Evolutionary conservation across 2,329 filamentous ascomycete species (phyloP).

Genomic region (Fusarium acutatum): DNA sequence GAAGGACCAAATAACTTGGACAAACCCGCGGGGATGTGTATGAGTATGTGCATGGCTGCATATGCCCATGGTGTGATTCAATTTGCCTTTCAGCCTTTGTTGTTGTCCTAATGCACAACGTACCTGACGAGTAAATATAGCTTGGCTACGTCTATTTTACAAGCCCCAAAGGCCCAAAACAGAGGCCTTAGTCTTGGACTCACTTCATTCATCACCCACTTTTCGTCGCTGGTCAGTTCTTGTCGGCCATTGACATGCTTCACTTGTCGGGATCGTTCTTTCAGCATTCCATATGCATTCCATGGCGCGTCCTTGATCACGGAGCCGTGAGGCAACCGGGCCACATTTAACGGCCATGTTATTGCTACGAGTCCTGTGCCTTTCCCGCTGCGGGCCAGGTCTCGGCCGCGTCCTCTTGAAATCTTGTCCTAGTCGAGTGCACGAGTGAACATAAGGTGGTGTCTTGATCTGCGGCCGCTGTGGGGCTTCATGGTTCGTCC

Average conservation of each 20-base stretch:
- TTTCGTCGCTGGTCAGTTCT: not conserved
- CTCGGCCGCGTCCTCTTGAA: conserved; percentile 33
- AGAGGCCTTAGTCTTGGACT: not conserved
- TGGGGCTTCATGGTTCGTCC: conserved; percentile 52
- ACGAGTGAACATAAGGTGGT: conserved; percentile 41
- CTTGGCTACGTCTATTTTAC: not conserved
- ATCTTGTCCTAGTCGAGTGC: conserved; percentile 32
- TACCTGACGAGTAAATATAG: conserved; percentile 21
- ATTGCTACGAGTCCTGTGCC: conserved; percentile 39
- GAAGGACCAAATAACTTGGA: conserved; percentile 22
- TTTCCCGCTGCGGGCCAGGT: conserved; percentile 45
- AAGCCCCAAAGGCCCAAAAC: not conserved
- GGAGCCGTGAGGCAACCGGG: conserved; percentile 24
- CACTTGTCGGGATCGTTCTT: conserved; percentile 5
- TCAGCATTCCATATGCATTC: conserved; percentile 30
- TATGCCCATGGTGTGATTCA: conserved; percentile 17
- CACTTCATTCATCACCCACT: not conserved
- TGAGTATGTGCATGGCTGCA: conserved; percentile 26
- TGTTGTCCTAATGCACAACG: conserved; percentile 15
- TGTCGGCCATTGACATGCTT: not conserved
- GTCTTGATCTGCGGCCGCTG: conserved; percentile 52
- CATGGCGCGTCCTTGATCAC: conserved; percentile 15
- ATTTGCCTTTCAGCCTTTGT: conserved; percentile 21
- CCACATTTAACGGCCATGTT: conserved; percentile 39
- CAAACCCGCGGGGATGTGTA: conserved; percentile 26